Conservation (phyloP, 768 basidiomycete genomes). For the Dentipellis sp. region DNA sequence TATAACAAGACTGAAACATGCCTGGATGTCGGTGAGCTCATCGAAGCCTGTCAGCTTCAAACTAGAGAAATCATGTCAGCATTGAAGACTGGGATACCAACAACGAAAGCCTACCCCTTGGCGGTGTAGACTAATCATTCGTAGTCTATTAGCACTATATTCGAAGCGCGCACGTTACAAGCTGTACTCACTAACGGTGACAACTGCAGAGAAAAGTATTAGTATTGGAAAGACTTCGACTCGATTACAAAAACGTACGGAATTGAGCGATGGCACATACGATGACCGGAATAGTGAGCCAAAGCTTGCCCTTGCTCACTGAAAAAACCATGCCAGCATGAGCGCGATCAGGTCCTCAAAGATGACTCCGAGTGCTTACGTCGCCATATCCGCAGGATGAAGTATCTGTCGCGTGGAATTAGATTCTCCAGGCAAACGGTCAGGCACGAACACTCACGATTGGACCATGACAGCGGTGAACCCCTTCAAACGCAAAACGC, state of each 20-base stretch:
- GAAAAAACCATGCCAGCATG: background rate
- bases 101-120: background rate
- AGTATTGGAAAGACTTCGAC: background rate
- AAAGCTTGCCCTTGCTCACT: slow-evolving; percentile 19
- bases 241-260: slow-evolving; percentile 2
- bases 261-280: slow-evolving; percentile 22
- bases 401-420: slow-evolving; percentile 17
- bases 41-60: background rate
- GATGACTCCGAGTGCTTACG: slow-evolving; percentile 3
- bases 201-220: slow-evolving; percentile 15
- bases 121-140: background rate
- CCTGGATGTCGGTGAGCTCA: background rate
- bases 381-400: background rate
- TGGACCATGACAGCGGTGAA: background rate
- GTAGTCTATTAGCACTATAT: background rate
- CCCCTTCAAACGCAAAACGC: background rate
- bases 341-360: background rate
- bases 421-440: slow-evolving; percentile 32
- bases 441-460: slow-evolving; percentile 19
- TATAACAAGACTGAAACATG: background rate
- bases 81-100: background rate
- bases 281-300: background rate
- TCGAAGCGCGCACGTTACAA: background rate
- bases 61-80: background rate
- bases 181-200: background rate